Base-by-base conservation (phyloP, 2,329 filamentous ascomycete genomes). In the Ophiostoma sp. region DNA sequence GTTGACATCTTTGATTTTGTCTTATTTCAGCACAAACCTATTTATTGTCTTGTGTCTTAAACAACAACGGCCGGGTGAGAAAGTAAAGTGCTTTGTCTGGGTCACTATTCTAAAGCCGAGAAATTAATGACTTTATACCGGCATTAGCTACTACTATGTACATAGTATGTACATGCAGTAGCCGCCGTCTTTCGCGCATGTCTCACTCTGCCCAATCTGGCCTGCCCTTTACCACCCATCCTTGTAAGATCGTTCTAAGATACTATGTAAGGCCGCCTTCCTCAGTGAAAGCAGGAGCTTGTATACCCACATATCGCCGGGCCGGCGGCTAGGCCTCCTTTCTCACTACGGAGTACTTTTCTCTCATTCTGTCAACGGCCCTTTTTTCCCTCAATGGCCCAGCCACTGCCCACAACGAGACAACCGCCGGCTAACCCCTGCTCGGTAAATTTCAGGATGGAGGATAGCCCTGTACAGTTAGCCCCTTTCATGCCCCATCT, bases 391-490 rank as follows among this genome's bases (percentile, higher is more conserved):
- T 62, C 27, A 4, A 31, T 57, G 52, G 10, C 52, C 10, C 52
- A 27, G n/a, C 23, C 52, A 57, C 23, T 20, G 3, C n/a, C 23
- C 52, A 57, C 52, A 41, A 11, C 7, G 27, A 41, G 39, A 41
- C 48, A 62, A 62, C 57, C 57, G 57, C 57, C 31, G 27, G 31
- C 31, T 33, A 11, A 11, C 31, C 57, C 57, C 57, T 62, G 57
- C 31, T 33, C 57, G 35, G 57, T 62, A 35, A 27, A 60, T 23
- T 20, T 13, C 57, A 35, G 17, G 27, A 27, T 62, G 31, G 57
- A 62, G 27, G 57, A 35, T 62, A 62, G 35, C 57, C 57, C 57
- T 35, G 57, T 62, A 62, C n/a, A 62, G 57, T 35, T 62, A 62
- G 57, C 57, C 57, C 57, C 57, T 62, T 62, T 57, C 11, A 10